Base-by-base conservation (phyloP, 768 basidiomycete species). In the Antrodiella citrinella region DNA sequence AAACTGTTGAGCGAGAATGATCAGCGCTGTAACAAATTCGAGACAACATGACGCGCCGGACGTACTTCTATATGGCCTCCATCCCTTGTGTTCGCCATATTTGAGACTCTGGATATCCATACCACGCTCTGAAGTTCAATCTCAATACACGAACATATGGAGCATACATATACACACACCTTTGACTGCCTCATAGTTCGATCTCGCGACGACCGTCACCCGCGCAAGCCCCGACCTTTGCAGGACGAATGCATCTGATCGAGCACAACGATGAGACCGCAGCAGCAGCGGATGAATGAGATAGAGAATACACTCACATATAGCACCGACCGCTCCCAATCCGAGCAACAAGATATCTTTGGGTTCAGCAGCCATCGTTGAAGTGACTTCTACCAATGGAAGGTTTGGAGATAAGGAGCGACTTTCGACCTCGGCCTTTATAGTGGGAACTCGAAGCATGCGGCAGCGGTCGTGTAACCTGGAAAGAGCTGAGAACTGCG, bases 181-280 rank as follows among this genome's bases (percentile, higher is more conserved):
- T n/a, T 72, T 68, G 11, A 81, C 72, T 2, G 69, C 65, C 11
- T 80, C 72, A 59, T 77, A 84, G 52, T 87, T 86, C 46, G 85
- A 80, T 49, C 87, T 66, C 1, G 86, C 87, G 1, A 90, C 82
- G 15, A 72, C 81, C 1, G 87, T 89, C 7, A 91, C 80, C 21
- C 77, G 72, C 1, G 76, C 83, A 24, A 74, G 67, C 10, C 80
- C 76, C 56, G 80, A 78, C 51, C 75, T 67, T 53, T 78, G 70
- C 19, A 84, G 66, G 48, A 83, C 70, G 46, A 75, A 68, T 1
- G 81, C 73, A 58, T 81, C 81, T 84, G 48, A 12, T 30, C 38
- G 9, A 40, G 50, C 11, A 30, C 13, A 39, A 40, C 24, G n/a
- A 20, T 30, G 23, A 26, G 43, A 41, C 42, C 46, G 45, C 22